Evolutionary conservation across 768 basidiomycete species (phyloP).

Genomic region (Phanerodontia chrysosporium): DNA sequence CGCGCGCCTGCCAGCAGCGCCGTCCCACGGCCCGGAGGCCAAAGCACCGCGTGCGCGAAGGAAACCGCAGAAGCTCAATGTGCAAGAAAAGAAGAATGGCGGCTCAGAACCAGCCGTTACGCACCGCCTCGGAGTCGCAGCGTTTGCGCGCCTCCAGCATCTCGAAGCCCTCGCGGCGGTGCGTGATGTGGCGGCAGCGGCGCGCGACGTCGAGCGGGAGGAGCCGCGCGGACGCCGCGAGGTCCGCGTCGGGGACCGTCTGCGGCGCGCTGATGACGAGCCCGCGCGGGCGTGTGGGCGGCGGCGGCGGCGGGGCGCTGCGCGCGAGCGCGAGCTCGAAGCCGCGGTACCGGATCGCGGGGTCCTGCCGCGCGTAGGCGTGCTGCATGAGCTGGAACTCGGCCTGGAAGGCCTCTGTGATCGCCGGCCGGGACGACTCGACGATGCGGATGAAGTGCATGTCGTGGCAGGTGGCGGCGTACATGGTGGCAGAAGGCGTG

Average conservation of each 20-base stretch:
- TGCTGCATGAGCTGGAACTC: neutral
- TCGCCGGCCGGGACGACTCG: neutral
- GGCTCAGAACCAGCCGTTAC: neutral
- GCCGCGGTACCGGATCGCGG: neutral
- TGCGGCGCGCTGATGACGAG: neutral
- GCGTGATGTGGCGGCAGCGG: neutral
- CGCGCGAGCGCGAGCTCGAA: neutral
- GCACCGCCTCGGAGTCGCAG: neutral
- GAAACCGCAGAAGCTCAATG: neutral
- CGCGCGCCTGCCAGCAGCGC: neutral
- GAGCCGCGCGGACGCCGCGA: neutral
- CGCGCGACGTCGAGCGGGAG: conserved; percentile 3
- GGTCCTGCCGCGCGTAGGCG: neutral
- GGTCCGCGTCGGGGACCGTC: neutral
- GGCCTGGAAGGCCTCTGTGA: neutral
- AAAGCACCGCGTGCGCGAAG: too few relatives aligned
- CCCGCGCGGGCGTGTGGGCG: neutral
- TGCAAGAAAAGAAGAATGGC: neutral
- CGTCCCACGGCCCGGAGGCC: too few relatives aligned
- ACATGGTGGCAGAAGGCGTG: neutral
- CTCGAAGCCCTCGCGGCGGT: conserved; percentile 2
- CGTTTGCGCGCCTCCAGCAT: neutral
- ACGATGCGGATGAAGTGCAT: conserved; percentile 3
- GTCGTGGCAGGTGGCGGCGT: neutral
- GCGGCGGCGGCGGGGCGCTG: neutral